These are phyloP conservation scores for Eimeria tenella DNA, from an alignment of 169 alveolate species.

Conservation along the genomic window DNA sequence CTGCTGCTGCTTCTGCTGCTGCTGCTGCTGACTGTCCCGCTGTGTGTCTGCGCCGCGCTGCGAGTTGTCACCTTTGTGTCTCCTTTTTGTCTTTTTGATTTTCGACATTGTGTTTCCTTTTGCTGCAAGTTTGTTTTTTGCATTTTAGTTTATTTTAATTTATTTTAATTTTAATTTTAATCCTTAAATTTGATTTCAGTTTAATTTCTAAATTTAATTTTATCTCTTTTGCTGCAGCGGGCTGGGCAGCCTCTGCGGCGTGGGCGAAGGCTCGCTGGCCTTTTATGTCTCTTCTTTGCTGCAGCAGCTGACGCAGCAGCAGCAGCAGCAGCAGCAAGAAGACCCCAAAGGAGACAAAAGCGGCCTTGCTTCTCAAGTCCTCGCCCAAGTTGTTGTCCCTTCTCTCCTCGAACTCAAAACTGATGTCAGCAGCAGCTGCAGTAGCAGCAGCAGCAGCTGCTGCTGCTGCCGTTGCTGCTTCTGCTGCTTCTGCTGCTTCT, in stretches of 20 bases:
- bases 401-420: conserved; percentile 20
- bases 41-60: too few species aligned
- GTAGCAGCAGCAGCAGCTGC: too few species aligned
- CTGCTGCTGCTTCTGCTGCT: too few species aligned
- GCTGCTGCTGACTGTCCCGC: too few species aligned
- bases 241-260: conserved; percentile 55
- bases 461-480: conserved; percentile 17
- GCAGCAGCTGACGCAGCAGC: conserved; percentile 32
- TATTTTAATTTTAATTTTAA: too few species aligned
- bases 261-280: conserved; percentile 38
- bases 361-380: conserved; percentile 46
- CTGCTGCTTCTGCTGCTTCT: background rate
- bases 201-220: background rate
- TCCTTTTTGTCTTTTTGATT: too few species aligned
- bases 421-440: too few species aligned
- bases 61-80: too few species aligned
- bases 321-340: background rate
- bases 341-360: conserved; percentile 1
- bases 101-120: too few species aligned
- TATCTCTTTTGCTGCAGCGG: conserved; percentile 29
- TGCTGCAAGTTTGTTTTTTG: too few species aligned
- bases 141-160: too few species aligned
- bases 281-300: background rate
- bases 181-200: too few species aligned
- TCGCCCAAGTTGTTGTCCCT: conserved; percentile 60